Conservation (phyloP, 2,329 filamentous ascomycete genomes). For the Bretziella fagacearum region DNA sequence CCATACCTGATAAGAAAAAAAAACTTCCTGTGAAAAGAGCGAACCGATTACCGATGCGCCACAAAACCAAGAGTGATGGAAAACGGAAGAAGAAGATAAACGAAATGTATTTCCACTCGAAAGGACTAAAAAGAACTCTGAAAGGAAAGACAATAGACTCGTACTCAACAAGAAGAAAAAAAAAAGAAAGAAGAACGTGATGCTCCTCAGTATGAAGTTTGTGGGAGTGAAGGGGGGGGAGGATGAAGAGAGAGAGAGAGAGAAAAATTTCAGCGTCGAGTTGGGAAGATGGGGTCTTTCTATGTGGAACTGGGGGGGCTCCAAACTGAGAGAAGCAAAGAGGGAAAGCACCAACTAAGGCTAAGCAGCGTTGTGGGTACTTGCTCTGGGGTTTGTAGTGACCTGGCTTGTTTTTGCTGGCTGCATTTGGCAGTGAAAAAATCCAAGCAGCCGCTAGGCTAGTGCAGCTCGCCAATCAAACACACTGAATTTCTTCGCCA, state of each 20-base stretch:
- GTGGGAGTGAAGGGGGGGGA: constrained; percentile 20
- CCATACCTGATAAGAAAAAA: constrained; percentile 8
- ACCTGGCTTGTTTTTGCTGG: neutral
- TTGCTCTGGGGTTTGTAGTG: neutral
- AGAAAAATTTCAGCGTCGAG: constrained; percentile 19
- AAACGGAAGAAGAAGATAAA: constrained; percentile 24
- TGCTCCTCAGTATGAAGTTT: constrained; percentile 18
- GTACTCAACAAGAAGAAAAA: constrained; percentile 9
- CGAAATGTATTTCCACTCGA: constrained; percentile 25
- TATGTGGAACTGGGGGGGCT: neutral
- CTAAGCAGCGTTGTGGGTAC: neutral
- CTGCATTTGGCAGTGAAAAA: neutral
- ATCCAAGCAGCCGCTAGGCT: neutral
- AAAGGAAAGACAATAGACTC: constrained; percentile 16
- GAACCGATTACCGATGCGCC: constrained; percentile 12
- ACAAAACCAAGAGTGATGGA: constrained; percentile 18
- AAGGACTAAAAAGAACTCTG: constrained; percentile 25
- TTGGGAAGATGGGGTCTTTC: neutral
- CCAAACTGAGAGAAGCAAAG: neutral
- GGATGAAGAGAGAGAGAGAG: constrained; percentile 17
- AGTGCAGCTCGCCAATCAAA: neutral
- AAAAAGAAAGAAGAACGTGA: constrained; percentile 13
- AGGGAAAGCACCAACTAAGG: neutral
- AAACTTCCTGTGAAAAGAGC: constrained; percentile 8
- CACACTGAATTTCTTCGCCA: neutral